These are phyloP conservation scores for Backusella psychrophila DNA, from an alignment of 192 early-diverging fungal species.

Conservation along the genomic window DNA sequence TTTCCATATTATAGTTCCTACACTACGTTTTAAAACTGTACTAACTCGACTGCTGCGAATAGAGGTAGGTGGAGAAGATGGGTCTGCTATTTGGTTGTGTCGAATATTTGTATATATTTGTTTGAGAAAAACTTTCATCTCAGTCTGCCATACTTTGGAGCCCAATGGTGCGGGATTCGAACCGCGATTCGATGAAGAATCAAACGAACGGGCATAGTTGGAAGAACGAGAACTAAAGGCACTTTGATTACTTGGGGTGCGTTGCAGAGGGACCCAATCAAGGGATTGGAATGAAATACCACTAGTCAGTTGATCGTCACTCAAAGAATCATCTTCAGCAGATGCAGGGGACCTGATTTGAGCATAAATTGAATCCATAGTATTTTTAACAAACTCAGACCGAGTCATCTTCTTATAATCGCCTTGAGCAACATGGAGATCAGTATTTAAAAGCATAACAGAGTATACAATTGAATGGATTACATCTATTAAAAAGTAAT, in stretches of 20 bases:
- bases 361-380: slow-evolving; percentile 49
- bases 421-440: slow-evolving; percentile 82
- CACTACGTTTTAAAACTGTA: slow-evolving; percentile 23
- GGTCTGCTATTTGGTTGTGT: slow-evolving; percentile 26
- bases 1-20: slow-evolving; percentile 29
- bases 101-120: slow-evolving; percentile 35
- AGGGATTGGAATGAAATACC: slow-evolving; percentile 10
- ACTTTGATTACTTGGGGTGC: slow-evolving; percentile 20
- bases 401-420: slow-evolving; percentile 71
- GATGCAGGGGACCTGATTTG: slow-evolving; percentile 26
- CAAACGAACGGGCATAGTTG: neutral
- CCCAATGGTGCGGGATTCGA: neutral
- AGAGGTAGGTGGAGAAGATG: neutral
- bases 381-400: slow-evolving; percentile 71
- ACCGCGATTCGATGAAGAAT: neutral
- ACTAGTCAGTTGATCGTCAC: slow-evolving; percentile 8
- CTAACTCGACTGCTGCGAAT: slow-evolving; percentile 4
- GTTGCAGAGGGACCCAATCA: slow-evolving; percentile 7
- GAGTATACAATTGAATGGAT: slow-evolving; percentile 88
- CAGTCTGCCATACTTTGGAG: slow-evolving; percentile 12
- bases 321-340: neutral
- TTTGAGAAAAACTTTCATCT: slow-evolving; percentile 18
- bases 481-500: slow-evolving; percentile 52
- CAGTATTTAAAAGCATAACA: slow-evolving; percentile 87
- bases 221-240: neutral